These are phyloP conservation scores for Raffaelea deltoideospora DNA, from an alignment of 2,329 filamentous ascomycete species.

Conservation along the genomic window DNA sequence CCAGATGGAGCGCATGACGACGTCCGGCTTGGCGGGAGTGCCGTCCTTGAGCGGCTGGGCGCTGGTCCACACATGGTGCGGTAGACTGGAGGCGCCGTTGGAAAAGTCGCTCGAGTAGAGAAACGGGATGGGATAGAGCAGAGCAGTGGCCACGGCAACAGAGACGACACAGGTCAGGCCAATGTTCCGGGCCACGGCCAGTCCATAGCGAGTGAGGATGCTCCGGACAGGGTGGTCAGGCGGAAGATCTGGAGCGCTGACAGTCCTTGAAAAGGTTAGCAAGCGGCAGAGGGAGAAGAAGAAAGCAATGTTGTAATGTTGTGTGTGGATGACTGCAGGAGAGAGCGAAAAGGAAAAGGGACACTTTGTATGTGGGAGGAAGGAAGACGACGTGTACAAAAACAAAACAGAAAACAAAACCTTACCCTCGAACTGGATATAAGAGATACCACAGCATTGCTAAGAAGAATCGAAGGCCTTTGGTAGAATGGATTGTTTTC, in stretches of 20 bases:
- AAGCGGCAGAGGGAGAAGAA: neutral
- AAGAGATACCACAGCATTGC: conserved; percentile 63
- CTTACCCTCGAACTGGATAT: conserved; percentile 63
- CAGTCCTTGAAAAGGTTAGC: conserved; percentile 39
- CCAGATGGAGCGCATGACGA: conserved; percentile 74
- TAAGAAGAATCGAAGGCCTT: too few relatives aligned
- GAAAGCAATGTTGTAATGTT: too few relatives aligned
- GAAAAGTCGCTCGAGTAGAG: conserved; percentile 58
- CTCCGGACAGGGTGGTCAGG: conserved; percentile 49
- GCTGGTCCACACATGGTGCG: conserved; percentile 70
- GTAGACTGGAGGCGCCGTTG: conserved; percentile 55
- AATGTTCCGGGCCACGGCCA: conserved; percentile 57
- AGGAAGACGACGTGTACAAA: neutral
- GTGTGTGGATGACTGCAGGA: too few relatives aligned
- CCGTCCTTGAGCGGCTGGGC: conserved; percentile 45
- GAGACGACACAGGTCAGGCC: conserved; percentile 59
- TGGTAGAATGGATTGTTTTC: too few relatives aligned
- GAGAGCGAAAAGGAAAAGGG: neutral
- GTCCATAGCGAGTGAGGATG: conserved; percentile 54
- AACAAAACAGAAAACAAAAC: conserved; percentile 54
- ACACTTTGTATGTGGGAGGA: neutral
- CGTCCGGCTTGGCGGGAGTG: conserved; percentile 38
- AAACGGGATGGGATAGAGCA: conserved; percentile 63
- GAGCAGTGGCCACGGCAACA: conserved; percentile 52
- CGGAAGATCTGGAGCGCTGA: conserved; percentile 53